Base-by-base conservation (phyloP, 2,329 filamentous ascomycete species). In the Alternaria sp. region DNA sequence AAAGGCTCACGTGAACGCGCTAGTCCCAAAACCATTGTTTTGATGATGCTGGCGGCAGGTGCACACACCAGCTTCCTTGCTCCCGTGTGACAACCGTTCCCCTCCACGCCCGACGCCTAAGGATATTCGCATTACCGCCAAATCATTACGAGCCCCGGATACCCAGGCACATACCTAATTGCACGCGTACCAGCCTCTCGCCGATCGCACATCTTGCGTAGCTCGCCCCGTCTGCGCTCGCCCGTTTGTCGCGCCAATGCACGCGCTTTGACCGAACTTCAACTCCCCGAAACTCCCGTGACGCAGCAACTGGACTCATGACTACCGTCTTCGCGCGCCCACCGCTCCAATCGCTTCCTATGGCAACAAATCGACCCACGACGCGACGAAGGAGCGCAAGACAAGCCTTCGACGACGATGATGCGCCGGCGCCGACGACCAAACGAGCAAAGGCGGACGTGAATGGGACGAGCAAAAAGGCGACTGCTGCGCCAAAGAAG, bases 321-420 rank as follows among this genome's bases (percentile, higher is more conserved):
- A 77, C 71, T 69, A 73, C 74, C 61, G 63, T 79, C 61, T 70
- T 76, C 66, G 74, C 70, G 67, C 73, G 77, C 69, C 76, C 75
- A 28, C 83, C 83, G 62, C 74, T 85, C 65, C 79, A 83, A 78
- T 72, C 77, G 30, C 79, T 85, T 67, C 80, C 78, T 66, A 85
- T 85, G 83, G 81, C 82, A 63, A 77, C 80, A 69, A 83, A 83
- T 56, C 76, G 79, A 62, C 70, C 75, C 50, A 79, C 74, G 47
- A 79, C 79, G 74, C 82, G 83, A 77, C 77, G 83, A 72, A 77
- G 81, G 70, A 85, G 83, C 69, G 81, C 80, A 68, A 79, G 81
- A 57, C 77, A 79, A 53, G 81, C 81, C 47, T 79, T 81, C 49
- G 82, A 82, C 8, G 80, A 81, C 6, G 82, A 83, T 28, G 81